Conservation (phyloP, 2,329 filamentous ascomycete species). For the Shiraia sp. region DNA sequence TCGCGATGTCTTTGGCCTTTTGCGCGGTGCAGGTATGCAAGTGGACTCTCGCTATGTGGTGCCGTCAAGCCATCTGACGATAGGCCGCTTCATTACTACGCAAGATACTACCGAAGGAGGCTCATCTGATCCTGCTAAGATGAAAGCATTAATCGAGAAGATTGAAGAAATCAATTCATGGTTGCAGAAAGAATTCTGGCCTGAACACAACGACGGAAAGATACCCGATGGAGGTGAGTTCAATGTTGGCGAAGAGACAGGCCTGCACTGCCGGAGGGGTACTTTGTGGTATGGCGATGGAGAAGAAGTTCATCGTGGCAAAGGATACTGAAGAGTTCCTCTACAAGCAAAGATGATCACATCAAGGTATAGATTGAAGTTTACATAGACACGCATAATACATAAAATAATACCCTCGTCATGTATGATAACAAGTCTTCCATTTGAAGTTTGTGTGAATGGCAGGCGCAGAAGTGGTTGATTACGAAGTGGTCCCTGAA, state of each 20-base stretch:
- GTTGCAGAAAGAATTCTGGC: conserved; percentile 74
- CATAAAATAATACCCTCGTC: no score
- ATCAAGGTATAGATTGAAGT: no score
- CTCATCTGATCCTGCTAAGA: conserved; percentile 57
- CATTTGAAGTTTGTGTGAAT: no score
- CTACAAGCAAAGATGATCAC: not conserved
- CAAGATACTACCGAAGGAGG: conserved; percentile 56
- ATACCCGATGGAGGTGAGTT: conserved; percentile 68
- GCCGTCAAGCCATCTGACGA: conserved; percentile 85
- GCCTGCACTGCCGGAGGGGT: conserved; percentile 75
- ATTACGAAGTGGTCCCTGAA: no score
- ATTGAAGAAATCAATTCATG: conserved; percentile 79
- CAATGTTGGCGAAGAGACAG: conserved; percentile 84
- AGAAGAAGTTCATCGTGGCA: conserved; percentile 63
- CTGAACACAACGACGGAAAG: conserved; percentile 45
- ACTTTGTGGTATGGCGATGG: conserved; percentile 77
- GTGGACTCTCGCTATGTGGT: conserved; percentile 83
- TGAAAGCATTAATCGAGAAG: conserved; percentile 66
- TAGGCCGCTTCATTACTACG: conserved; percentile 76
- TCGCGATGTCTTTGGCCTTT: conserved; percentile 71
- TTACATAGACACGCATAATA: no score
- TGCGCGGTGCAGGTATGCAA: conserved; percentile 64
- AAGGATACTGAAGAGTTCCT: conserved; percentile 47
- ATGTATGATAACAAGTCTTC: no score
- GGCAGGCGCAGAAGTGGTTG: no score